Evolutionary conservation across 768 basidiomycete genomes (phyloP), one percentile per base, ranked within the genome.

Genomic region (Xanthoconium purpureum): DNA sequence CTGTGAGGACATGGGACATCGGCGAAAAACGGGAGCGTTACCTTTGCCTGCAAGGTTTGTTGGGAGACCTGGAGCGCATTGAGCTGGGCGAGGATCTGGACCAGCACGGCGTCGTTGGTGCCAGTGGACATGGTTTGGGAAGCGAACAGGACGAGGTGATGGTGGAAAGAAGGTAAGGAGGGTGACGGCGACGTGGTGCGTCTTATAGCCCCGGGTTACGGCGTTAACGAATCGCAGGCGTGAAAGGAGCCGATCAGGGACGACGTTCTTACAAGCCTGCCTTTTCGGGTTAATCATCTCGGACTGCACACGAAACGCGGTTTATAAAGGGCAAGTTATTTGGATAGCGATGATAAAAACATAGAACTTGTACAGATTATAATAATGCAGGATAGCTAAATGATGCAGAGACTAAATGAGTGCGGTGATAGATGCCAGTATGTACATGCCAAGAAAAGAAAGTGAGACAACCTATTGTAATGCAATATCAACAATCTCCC

Each of bases 21-120:
- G 36, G 48, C 8, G 35, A 42, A 36, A 53, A 32, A 49, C n/a
- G 45, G 59, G 24, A 11, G 39, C 33, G 14, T 44, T 61, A 91
- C 90, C 80, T 94, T 90, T 24, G 88, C 84, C 62, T 91, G 87
- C 65, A 93, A 76, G 0, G 83, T 78, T 70, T 91, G 88, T 67
- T 93, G 89, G 47, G 83, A 83, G 47, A 86, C 72, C 69, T 89
- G 87, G 65, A 94, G 77, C 5, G 81, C 76, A 62, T 87, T 78
- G 51, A 94, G 80, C 72, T 87, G 86, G 7, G 76, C 73, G 10
- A 92, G 77, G 53, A 94, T 92, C 70, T 91, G 87, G 0, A 80
- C 79, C 47, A 94, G 75, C 8, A 85, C 70, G 13, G 84, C 83
- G 56, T 89, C 86, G 53, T 59, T 58, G 44, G 59, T 55, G 9